These are phyloP conservation scores for Hemerocallis citrina DNA, from an alignment of 106 monocot genomes.

Conservation along the genomic window DNA sequence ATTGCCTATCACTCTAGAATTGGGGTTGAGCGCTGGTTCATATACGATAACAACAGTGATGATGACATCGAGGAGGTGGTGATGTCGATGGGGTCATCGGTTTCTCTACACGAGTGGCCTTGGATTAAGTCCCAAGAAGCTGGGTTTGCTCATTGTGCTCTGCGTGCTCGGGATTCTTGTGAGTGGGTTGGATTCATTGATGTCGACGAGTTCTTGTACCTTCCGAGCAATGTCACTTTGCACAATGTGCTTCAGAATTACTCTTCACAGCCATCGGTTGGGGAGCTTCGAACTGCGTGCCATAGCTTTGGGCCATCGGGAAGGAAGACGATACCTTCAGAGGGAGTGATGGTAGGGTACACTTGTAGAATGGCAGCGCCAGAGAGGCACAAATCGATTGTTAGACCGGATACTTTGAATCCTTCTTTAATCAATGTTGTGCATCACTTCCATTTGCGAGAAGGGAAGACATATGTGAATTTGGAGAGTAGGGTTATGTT, in stretches of 20 bases:
- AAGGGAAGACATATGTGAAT: slow-evolving; percentile 58
- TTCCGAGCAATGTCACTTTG: slow-evolving; percentile 37
- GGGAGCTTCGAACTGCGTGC: slow-evolving; percentile 65
- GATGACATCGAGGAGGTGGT: slow-evolving; percentile 49
- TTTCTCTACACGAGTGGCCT: slow-evolving; percentile 64
- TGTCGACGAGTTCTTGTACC: slow-evolving; percentile 89
- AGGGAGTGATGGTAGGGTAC: slow-evolving; percentile 74
- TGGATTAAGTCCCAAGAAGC: slow-evolving; percentile 97
- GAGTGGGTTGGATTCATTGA: slow-evolving; percentile 96
- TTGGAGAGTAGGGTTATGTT: slow-evolving; percentile 60
- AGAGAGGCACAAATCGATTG: slow-evolving; percentile 89
- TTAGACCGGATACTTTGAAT: slow-evolving; percentile 65
- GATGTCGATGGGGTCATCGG: slow-evolving; percentile 13
- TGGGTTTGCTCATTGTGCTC: slow-evolving; percentile 89
- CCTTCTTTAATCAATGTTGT: slow-evolving; percentile 80
- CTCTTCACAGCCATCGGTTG: slow-evolving; percentile 37
- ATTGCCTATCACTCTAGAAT: slow-evolving; percentile 61
- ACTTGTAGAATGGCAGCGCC: slow-evolving; percentile 68
- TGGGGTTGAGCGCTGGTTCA: slow-evolving; percentile 81
- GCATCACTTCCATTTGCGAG: slow-evolving; percentile 86
- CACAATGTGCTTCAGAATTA: slow-evolving; percentile 55
- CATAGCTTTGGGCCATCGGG: slow-evolving; percentile 95
- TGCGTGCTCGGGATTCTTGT: slow-evolving; percentile 54
- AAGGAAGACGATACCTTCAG: slow-evolving; percentile 28
- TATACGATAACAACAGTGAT: slow-evolving; percentile 96